phyloP scores from a whole-genome alignment of 2,329 filamentous ascomycete species.

The Botrytis squamosa region DNA sequence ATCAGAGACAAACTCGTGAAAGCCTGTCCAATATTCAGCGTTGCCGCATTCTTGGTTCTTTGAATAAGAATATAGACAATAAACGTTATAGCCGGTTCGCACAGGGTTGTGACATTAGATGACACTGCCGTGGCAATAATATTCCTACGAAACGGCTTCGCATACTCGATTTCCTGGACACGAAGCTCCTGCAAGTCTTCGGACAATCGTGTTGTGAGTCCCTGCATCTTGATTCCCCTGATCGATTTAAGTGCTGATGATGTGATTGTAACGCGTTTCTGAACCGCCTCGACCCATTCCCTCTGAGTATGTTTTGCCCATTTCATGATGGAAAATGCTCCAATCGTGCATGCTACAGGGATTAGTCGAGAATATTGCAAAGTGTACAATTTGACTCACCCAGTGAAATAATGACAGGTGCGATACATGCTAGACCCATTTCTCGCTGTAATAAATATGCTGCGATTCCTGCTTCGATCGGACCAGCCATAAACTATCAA shows the following conservation, averaged over 20 bases:
- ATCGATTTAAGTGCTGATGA: constrained; percentile 32
- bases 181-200: constrained; percentile 35
- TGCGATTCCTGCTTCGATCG: constrained; percentile 41
- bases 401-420: constrained; percentile 22
- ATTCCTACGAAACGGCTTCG: constrained; percentile 19
- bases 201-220: constrained; percentile 27
- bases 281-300: constrained; percentile 34
- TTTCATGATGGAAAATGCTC: constrained; percentile 6
- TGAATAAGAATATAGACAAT: constrained; percentile 11
- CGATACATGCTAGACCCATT: constrained; percentile 28
- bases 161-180: constrained; percentile 21
- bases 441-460: constrained; percentile 41
- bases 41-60: constrained; percentile 14
- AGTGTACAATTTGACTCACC: neutral
- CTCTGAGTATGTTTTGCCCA: constrained; percentile 13
- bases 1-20: constrained; percentile 47
- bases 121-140: constrained; percentile 9
- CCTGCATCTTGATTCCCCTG: constrained; percentile 35
- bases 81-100: neutral
- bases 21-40: constrained; percentile 33
- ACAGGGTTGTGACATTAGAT: constrained; percentile 5
- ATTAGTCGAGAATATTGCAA: neutral
- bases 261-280: constrained; percentile 35
- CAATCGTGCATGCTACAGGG: constrained; percentile 1
- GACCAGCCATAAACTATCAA: constrained; percentile 43